phyloP scores from a whole-genome alignment of 768 basidiomycete species.

The Tremella fuciformis region DNA sequence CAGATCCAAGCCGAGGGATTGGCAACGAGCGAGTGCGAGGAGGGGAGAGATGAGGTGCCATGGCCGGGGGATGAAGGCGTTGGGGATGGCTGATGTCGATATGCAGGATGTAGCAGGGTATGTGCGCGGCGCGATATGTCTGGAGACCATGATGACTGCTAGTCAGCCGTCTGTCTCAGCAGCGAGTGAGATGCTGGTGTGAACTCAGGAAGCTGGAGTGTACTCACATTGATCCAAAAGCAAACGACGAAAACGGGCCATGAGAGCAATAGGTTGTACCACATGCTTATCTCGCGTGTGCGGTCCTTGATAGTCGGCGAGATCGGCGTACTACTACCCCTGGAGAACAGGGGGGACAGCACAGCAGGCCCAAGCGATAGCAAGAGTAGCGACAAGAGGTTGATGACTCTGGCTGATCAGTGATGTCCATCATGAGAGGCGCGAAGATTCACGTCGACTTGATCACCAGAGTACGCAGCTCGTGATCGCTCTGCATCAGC shows the following conservation, averaged over 20 bases:
- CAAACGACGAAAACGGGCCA: constrained; percentile 49
- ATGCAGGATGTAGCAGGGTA: constrained; percentile 41
- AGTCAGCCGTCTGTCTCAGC: constrained; percentile 6
- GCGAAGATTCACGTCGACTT: constrained; percentile 39
- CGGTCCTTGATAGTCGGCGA: constrained; percentile 20
- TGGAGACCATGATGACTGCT: constrained; percentile 41
- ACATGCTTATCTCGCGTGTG: constrained; percentile 40
- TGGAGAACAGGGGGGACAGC: constrained; percentile 39
- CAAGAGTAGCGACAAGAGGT: constrained; percentile 46
- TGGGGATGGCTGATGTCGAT: constrained; percentile 38
- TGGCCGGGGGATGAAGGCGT: constrained; percentile 6
- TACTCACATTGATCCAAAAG: constrained; percentile 49
- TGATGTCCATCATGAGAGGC: neutral
- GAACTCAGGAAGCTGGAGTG: neutral
- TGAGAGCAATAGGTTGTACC: constrained; percentile 47
- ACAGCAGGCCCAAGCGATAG: constrained; percentile 45
- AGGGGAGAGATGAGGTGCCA: constrained; percentile 9
- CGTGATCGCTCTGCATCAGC: constrained; percentile 41
- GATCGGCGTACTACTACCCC: constrained; percentile 14
- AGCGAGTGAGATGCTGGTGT: too few relatives aligned
- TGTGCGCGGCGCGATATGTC: constrained; percentile 46
- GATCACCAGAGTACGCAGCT: constrained; percentile 41
- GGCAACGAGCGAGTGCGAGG: constrained; percentile 5
- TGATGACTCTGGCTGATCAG: constrained; percentile 39
- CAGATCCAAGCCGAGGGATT: neutral